phyloP scores from a whole-genome alignment of 352 stramenopile genomes.

The Phytopythium montanum region DNA sequence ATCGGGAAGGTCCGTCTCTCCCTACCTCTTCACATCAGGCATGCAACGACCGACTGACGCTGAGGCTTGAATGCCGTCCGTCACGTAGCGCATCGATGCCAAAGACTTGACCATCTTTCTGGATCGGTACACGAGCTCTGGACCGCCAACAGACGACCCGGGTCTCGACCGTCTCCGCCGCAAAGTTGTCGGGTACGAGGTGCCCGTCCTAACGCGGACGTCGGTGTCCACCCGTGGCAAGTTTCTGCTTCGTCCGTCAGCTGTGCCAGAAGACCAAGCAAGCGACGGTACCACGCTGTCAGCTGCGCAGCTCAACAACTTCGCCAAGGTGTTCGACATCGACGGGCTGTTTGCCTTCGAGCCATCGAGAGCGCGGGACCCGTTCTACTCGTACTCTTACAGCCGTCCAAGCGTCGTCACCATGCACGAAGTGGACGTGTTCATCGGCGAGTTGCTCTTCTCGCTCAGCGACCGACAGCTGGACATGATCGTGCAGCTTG shows the following conservation, averaged over 20 bases:
- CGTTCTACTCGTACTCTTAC: slow-evolving; percentile 69
- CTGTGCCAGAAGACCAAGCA: slow-evolving; percentile 6
- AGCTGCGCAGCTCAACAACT: slow-evolving; percentile 1
- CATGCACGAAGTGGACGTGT: slow-evolving; percentile 69
- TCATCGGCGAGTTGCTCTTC: slow-evolving; percentile 66
- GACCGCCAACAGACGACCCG: slow-evolving; percentile 18
- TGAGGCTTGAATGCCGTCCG: neutral
- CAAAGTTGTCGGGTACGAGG: slow-evolving; percentile 77
- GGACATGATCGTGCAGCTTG: slow-evolving; percentile 71
- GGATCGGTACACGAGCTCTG: slow-evolving; percentile 72
- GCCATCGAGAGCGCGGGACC: slow-evolving; percentile 52
- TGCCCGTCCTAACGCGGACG: slow-evolving; percentile 71
- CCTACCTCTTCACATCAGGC: neutral
- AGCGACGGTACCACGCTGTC: neutral
- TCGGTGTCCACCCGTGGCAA: slow-evolving; percentile 59
- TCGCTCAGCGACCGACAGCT: slow-evolving; percentile 82
- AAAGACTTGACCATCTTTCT: slow-evolving; percentile 85
- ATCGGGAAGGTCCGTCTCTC: slow-evolving; percentile 48
- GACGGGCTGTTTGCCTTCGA: slow-evolving; percentile 32
- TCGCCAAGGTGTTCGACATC: slow-evolving; percentile 26
- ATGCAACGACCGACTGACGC: neutral
- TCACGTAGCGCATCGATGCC: slow-evolving; percentile 45
- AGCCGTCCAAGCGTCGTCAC: slow-evolving; percentile 31
- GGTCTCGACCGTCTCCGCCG: slow-evolving; percentile 38
- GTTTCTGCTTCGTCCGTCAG: slow-evolving; percentile 40